These are phyloP conservation scores for Sedum album DNA, from an alignment of 164 flowering plant genomes.

Conservation along the genomic window DNA sequence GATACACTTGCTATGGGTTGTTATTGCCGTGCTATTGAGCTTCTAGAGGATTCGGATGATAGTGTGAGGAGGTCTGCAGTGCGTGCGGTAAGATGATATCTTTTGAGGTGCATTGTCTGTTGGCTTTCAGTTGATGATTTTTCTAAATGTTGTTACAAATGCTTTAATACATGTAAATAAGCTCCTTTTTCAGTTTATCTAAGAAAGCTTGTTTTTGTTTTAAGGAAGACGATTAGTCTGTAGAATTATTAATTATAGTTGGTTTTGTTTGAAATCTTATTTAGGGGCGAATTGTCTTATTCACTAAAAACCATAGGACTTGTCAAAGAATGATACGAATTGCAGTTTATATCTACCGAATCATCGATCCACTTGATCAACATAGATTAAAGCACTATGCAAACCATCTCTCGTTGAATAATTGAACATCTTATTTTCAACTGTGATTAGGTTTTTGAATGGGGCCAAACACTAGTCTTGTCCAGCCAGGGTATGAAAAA, in stretches of 20 bases:
- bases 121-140: neutral
- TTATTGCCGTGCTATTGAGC: slow-evolving; percentile 54
- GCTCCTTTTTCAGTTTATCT: neutral
- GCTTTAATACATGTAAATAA: neutral
- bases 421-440: neutral
- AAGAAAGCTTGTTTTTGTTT: neutral
- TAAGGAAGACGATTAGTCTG: neutral
- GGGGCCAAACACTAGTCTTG: slow-evolving; percentile 44
- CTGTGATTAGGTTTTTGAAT: slow-evolving; percentile 37
- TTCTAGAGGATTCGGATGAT: slow-evolving; percentile 50
- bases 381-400: neutral
- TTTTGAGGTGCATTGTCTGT: neutral
- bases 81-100: slow-evolving; percentile 29
- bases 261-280: neutral
- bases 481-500: slow-evolving; percentile 19
- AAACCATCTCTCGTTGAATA: neutral
- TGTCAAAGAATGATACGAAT: neutral
- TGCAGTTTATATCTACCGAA: neutral
- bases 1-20: slow-evolving; percentile 33
- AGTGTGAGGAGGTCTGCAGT: slow-evolving; percentile 54
- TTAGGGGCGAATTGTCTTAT: neutral
- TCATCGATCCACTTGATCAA: neutral
- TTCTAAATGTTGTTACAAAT: neutral
- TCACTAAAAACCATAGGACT: neutral
- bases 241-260: neutral